phyloP scores from a whole-genome alignment of 208 protist species.

The Leptomonas pyrrhocoris region DNA sequence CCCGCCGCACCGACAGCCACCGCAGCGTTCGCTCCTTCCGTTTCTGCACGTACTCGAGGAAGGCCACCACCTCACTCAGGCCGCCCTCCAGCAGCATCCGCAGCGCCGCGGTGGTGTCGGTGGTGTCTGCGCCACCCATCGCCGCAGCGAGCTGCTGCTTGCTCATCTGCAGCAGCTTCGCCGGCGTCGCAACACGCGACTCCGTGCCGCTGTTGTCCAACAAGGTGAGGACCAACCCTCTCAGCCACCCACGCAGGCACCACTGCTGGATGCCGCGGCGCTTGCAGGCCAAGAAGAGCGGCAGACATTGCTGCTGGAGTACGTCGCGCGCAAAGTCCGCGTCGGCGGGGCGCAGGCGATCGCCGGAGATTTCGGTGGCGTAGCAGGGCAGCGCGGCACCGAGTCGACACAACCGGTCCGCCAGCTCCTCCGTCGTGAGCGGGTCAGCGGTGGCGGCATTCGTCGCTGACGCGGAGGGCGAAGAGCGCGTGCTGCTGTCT shows the following conservation, averaged over 20 bases:
- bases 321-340: slow-evolving; percentile 31
- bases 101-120: slow-evolving; percentile 25
- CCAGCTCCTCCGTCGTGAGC: slow-evolving; percentile 51
- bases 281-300: slow-evolving; percentile 40
- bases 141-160: slow-evolving; percentile 16
- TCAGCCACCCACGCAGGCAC: slow-evolving; percentile 38
- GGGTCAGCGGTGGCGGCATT: not conserved
- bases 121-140: slow-evolving; percentile 9
- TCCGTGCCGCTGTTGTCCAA: slow-evolving; percentile 36
- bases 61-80: slow-evolving; percentile 22
- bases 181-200: slow-evolving; percentile 28
- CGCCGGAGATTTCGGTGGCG: slow-evolving; percentile 27
- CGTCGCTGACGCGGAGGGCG: not conserved
- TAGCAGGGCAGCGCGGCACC: slow-evolving; percentile 48
- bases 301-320: slow-evolving; percentile 37
- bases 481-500: slow-evolving; percentile 5
- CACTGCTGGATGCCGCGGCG: slow-evolving; percentile 48
- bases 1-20: slow-evolving; percentile 22
- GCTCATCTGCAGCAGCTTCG: slow-evolving; percentile 24
- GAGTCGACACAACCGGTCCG: slow-evolving; percentile 63
- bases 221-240: slow-evolving; percentile 26
- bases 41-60: slow-evolving; percentile 35
- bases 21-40: slow-evolving; percentile 19
- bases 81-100: slow-evolving; percentile 30
- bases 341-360: slow-evolving; percentile 30